phyloP scores from a whole-genome alignment of 176 grass and related monocot species.

The Hsuehochloa calcarea region DNA sequence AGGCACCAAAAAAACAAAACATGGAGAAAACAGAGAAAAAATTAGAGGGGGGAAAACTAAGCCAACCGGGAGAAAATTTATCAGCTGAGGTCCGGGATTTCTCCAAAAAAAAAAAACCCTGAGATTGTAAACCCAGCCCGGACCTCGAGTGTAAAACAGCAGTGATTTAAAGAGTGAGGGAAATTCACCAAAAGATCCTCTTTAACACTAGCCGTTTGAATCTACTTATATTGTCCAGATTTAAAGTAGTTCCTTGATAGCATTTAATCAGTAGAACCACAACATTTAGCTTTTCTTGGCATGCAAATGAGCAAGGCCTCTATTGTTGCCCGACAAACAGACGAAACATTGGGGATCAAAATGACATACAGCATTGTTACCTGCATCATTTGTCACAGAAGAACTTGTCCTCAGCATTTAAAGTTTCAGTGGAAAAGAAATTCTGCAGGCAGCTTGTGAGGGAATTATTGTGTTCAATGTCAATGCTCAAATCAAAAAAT shows the following conservation, averaged over 20 bases:
- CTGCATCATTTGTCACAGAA: conserved; percentile 98
- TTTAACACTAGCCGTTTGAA: too few relatives aligned
- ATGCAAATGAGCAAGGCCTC: conserved; percentile 1
- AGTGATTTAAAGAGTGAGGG: not conserved
- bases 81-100: not conserved
- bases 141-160: not conserved
- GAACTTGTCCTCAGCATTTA: conserved; percentile 90
- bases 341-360: conserved; percentile 2
- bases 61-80: not conserved
- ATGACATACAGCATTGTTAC: conserved; percentile 29
- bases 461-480: conserved; percentile 94
- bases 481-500: conserved; percentile 82
- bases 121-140: not conserved
- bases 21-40: not conserved
- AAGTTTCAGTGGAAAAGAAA: conserved; percentile 85
- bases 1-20: not conserved
- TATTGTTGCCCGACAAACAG: not conserved
- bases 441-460: conserved; percentile 89
- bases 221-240: too few relatives aligned
- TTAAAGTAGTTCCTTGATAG: too few relatives aligned
- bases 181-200: not conserved
- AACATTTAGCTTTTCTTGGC: not conserved
- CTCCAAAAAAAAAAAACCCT: too few relatives aligned
- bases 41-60: not conserved
- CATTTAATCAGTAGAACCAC: too few relatives aligned